phyloP scores from a whole-genome alignment of 495 filamentous ascomycete species.

The Lasiosphaeris hirsuta region DNA sequence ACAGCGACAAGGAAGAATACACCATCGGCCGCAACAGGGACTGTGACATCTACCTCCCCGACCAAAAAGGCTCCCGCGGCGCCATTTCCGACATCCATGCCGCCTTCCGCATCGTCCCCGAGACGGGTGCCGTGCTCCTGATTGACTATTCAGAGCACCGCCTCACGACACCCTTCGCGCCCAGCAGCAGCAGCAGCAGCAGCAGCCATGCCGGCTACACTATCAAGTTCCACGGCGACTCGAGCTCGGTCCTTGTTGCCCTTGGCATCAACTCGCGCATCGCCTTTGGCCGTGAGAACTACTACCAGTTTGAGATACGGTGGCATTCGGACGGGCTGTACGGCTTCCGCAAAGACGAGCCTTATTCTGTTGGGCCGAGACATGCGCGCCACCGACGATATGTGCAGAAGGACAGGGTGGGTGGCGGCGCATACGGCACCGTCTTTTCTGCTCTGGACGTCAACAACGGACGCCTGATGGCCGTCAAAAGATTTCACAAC shows the following conservation, averaged over 20 bases:
- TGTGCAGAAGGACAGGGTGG: slow-evolving; percentile 21
- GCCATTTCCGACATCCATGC: slow-evolving; percentile 25
- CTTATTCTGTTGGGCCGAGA: slow-evolving; percentile 25
- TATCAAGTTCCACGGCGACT: slow-evolving; percentile 19
- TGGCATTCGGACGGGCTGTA: slow-evolving; percentile 26
- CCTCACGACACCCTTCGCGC: slow-evolving; percentile 21
- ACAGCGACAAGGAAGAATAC: slow-evolving; percentile 10
- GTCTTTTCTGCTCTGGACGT: slow-evolving; percentile 29
- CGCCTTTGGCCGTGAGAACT: slow-evolving; percentile 25
- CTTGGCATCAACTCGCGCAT: slow-evolving; percentile 28
- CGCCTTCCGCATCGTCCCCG: slow-evolving; percentile 24
- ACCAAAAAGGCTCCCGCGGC: slow-evolving; percentile 10
- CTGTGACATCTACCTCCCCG: slow-evolving; percentile 28
- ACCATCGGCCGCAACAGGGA: slow-evolving; percentile 20
- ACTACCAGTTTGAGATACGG: slow-evolving; percentile 30
- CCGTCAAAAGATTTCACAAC: slow-evolving; percentile 35
- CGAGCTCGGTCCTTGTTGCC: slow-evolving; percentile 30
- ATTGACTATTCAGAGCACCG: slow-evolving; percentile 20
- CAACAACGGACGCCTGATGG: slow-evolving; percentile 24
- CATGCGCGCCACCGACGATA: slow-evolving; percentile 21
- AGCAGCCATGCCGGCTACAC: slow-evolving; percentile 12
- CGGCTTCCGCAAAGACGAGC: slow-evolving; percentile 17
- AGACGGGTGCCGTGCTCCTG: slow-evolving; percentile 30
- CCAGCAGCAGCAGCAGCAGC: slow-evolving; percentile 5
- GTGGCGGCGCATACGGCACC: slow-evolving; percentile 29